These are phyloP conservation scores for Spergularia bocconei DNA, from an alignment of 148 eudicot genomes.

Conservation along the genomic window DNA sequence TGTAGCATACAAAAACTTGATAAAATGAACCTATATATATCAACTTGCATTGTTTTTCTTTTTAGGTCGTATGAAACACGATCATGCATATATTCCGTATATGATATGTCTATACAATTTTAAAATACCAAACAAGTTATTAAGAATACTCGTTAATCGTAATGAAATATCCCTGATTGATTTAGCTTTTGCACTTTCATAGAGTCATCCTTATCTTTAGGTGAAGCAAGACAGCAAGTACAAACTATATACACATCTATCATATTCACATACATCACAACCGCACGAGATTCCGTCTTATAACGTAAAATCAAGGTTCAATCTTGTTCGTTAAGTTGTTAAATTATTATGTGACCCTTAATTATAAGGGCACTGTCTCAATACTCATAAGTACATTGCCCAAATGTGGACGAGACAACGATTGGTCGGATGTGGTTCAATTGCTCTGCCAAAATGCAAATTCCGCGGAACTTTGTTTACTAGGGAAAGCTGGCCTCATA, in stretches of 20 bases:
- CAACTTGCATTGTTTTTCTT: too few species aligned
- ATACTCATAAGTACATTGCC: not conserved
- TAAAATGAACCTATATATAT: too few species aligned
- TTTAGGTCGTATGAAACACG: too few species aligned
- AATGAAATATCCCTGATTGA: not conserved
- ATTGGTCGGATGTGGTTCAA: not conserved
- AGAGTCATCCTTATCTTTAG: not conserved
- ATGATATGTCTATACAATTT: too few species aligned
- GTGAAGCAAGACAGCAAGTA: constrained; percentile 5
- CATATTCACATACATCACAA: not conserved
- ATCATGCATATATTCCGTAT: too few species aligned
- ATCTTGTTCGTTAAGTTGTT: not conserved
- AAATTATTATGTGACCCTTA: not conserved
- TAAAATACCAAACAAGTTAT: too few species aligned
- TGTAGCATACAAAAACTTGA: too few species aligned
- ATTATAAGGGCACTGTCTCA: not conserved
- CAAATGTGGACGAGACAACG: not conserved
- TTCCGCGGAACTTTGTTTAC: not conserved
- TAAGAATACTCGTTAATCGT: not conserved
- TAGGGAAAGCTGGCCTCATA: not conserved
- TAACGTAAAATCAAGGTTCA: not conserved
- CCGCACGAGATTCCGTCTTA: not conserved
- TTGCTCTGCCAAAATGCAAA: not conserved
- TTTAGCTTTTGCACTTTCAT: not conserved
- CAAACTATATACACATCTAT: not conserved